Base-by-base conservation (phyloP, 2,329 filamentous ascomycete species). In the Dothideomycetes sp. region DNA sequence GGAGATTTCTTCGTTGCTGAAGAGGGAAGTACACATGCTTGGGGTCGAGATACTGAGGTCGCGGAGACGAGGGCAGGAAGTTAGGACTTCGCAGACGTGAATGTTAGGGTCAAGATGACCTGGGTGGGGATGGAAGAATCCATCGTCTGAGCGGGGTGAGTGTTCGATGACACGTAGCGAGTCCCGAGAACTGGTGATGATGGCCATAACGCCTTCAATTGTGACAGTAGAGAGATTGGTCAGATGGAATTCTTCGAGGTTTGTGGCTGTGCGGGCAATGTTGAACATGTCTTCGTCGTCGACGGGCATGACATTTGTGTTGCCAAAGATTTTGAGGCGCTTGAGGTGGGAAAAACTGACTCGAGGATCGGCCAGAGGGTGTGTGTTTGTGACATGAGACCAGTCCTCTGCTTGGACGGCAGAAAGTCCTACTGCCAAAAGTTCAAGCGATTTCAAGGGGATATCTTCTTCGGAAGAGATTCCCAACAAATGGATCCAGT, bases 301-400 rank as follows among this genome's bases (percentile, higher is more conserved):
- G 46, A 74, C 58, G 3, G 70, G 70, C 58, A 68, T 69, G 54
- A 71, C 64, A 29, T 63, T 64, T 5, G 70, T 71, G 54, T 72
- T 67, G 43, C 71, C 71, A 47, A 73, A 71, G 43, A 74, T 63
- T 54, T 74, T 74, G 39, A 74, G 55, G 15, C 68, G 65, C 41
- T 63, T 63, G 30, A 74, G 60, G 22, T 63, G 58, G 45, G 65
- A 57, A 49, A 74, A 73, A 53, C 71, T 62, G 44, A 71, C 64
- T 1, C 52, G 47, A 6, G 51, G 43, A 29, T 67, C 64, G 33
- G 62, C 56, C 12, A 73, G 56, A 8, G 69, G 63, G 38, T 61
- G 54, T 8, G 51, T 34, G 27, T 59, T 54, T 17, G 64, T 51
- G 44, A 72, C 64, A 16, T 67, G 49, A 20, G 61, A 56, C 45